These are phyloP conservation scores for Panus rudis DNA, from an alignment of 768 basidiomycete genomes.

Conservation along the genomic window DNA sequence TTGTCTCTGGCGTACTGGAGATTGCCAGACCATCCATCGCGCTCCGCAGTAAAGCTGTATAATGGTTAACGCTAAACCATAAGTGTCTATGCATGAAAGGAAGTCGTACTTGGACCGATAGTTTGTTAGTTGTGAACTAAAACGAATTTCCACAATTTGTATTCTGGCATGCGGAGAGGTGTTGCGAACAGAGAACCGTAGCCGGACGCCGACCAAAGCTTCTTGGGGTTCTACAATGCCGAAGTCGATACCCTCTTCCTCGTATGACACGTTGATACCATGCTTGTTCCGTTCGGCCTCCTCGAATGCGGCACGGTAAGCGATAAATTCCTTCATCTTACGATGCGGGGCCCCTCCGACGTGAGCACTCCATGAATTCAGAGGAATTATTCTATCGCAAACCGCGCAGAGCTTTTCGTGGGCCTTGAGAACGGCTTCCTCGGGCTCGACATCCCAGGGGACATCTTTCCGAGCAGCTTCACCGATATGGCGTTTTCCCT, in stretches of 20 bases:
- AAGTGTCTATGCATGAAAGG: neutral
- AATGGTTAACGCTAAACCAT: neutral
- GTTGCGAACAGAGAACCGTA: conserved; percentile 9
- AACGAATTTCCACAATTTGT: conserved; percentile 4
- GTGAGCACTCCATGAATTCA: conserved; percentile 30
- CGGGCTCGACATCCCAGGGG: conserved; percentile 25
- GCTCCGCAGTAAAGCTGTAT: neutral
- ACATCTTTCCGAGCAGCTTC: conserved; percentile 15
- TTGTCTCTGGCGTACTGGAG: neutral
- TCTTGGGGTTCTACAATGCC: conserved; percentile 37
- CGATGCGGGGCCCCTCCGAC: conserved; percentile 23
- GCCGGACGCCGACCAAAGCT: conserved; percentile 16
- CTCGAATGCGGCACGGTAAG: conserved; percentile 37
- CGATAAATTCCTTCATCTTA: conserved; percentile 30
- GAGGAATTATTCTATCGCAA: conserved; percentile 25
- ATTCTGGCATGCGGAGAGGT: conserved; percentile 6
- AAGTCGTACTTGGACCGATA: neutral
- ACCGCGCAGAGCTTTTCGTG: conserved; percentile 21
- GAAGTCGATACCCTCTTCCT: conserved; percentile 38
- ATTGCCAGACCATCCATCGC: neutral
- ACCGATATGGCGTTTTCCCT: conserved; percentile 13
- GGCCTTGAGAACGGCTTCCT: conserved; percentile 9
- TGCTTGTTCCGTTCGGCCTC: conserved; percentile 51
- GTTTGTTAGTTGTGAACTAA: neutral
- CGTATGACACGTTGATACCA: conserved; percentile 34